phyloP scores from a whole-genome alignment of 441 rosid species.

The Eutrema salsugineum region DNA sequence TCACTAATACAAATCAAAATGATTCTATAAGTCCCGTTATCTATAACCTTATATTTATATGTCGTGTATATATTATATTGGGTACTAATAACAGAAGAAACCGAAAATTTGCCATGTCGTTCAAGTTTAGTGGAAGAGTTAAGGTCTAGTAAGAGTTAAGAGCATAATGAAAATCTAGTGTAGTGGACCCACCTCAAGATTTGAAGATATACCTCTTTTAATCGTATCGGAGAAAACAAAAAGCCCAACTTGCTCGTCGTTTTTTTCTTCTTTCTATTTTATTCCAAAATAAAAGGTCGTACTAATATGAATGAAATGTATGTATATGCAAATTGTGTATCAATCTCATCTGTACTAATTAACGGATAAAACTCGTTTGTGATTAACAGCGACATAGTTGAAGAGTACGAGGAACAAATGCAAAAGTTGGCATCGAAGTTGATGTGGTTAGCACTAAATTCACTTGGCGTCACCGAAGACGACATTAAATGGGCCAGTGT shows the following conservation, averaged over 20 bases:
- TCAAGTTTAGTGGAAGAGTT: constrained; percentile 5
- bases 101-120: constrained; percentile 14
- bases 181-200: constrained; percentile 32
- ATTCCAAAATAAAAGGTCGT: background rate
- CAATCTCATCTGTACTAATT: constrained; percentile 8
- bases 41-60: background rate
- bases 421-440: constrained; percentile 57
- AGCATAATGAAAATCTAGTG: constrained; percentile 19
- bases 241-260: constrained; percentile 16
- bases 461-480: constrained; percentile 54
- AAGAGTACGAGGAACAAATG: constrained; percentile 66
- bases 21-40: no score
- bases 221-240: constrained; percentile 24
- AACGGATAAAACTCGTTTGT: background rate
- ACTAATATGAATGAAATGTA: background rate
- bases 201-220: constrained; percentile 23
- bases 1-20: no score
- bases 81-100: constrained; percentile 16
- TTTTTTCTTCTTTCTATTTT: background rate
- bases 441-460: constrained; percentile 65
- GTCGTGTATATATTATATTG: background rate
- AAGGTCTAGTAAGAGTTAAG: background rate
- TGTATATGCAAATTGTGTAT: background rate
- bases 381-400: constrained; percentile 49
- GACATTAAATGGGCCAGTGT: constrained; percentile 78